Evolutionary conservation across 805 yeast species (phyloP).

Genomic region (Metschnikowia arizonensis): DNA sequence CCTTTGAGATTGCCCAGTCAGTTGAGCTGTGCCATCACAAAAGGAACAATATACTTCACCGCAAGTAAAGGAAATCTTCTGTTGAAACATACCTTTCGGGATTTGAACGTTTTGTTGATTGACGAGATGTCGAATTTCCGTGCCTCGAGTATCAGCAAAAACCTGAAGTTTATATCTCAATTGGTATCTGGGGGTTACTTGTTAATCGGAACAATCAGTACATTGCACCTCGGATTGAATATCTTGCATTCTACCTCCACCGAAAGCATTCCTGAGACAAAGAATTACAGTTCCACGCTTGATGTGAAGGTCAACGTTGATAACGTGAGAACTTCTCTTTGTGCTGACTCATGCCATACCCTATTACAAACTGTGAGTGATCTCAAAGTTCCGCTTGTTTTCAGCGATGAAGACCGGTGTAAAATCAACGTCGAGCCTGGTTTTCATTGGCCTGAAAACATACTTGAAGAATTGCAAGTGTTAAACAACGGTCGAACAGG

Average conservation of each 20-base stretch:
- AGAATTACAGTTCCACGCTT: conserved; percentile 25
- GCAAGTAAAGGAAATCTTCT: conserved; percentile 29
- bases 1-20: conserved; percentile 62
- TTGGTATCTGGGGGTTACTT: not conserved
- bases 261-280: conserved; percentile 11
- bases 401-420: conserved; percentile 58
- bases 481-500: not conserved
- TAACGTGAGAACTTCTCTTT: conserved; percentile 47
- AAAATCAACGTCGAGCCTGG: conserved; percentile 32
- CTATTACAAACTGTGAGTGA: conserved; percentile 65
- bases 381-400: conserved; percentile 62
- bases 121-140: conserved; percentile 47
- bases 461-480: conserved; percentile 30
- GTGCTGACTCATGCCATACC: conserved; percentile 84
- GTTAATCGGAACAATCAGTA: not conserved
- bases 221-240: conserved; percentile 1
- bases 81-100: conserved; percentile 46
- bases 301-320: conserved; percentile 50
- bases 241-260: not conserved
- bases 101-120: conserved; percentile 50
- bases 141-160: conserved; percentile 6
- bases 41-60: conserved; percentile 51
- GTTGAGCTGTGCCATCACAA: conserved; percentile 46
- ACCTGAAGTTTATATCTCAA: conserved; percentile 24
- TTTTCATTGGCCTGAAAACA: conserved; percentile 25